Conservation (phyloP, 352 stramenopile species). For the Phytophthora podocarpi region DNA sequence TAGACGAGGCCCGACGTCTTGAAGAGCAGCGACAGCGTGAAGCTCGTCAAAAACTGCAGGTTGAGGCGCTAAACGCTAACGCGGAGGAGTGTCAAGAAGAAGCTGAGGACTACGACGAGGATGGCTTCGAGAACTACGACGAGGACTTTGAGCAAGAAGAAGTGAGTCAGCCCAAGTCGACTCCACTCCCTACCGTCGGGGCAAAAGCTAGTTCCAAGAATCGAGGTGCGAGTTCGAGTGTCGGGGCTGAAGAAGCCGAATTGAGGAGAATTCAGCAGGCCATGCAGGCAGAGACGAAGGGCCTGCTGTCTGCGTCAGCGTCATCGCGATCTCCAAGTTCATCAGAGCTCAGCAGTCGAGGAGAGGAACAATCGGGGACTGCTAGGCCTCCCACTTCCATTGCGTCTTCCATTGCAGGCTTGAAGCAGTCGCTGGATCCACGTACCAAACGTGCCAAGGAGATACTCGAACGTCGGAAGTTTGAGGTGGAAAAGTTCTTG, state of each 20-base stretch:
- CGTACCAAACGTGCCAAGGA: conserved; percentile 63
- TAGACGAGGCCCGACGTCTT: conserved; percentile 48
- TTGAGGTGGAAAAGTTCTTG: conserved; percentile 74
- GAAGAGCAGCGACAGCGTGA: conserved; percentile 59
- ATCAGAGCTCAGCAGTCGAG: conserved; percentile 12
- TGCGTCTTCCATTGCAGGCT: conserved; percentile 68
- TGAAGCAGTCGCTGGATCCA: conserved; percentile 76
- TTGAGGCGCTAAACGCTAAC: conserved; percentile 69
- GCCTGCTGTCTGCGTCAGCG: conserved; percentile 31
- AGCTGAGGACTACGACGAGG: conserved; percentile 63
- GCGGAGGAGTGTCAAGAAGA: conserved; percentile 77
- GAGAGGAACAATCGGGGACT: conserved; percentile 5
- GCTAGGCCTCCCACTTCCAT: conserved; percentile 36
- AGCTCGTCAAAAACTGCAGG: conserved; percentile 50
- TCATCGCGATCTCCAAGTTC: conserved; percentile 37
- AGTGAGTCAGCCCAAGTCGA: conserved; percentile 32
- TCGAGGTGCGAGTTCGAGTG: conserved; percentile 11
- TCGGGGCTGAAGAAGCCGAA: conserved; percentile 26
- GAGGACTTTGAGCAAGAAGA: conserved; percentile 62
- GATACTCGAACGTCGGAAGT: conserved; percentile 61
- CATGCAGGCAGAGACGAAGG: conserved; percentile 65
- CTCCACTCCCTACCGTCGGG: conserved; percentile 4
- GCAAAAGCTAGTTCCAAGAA: conserved; percentile 31
- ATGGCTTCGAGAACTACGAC: conserved; percentile 73
- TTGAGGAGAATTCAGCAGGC: conserved; percentile 71